Percentiles rank a stretch among this genome's conserved stretches.
phyloP scores from a whole-genome alignment of 2,329 filamentous ascomycete species.

The Podosphaera aphanis region DNA sequence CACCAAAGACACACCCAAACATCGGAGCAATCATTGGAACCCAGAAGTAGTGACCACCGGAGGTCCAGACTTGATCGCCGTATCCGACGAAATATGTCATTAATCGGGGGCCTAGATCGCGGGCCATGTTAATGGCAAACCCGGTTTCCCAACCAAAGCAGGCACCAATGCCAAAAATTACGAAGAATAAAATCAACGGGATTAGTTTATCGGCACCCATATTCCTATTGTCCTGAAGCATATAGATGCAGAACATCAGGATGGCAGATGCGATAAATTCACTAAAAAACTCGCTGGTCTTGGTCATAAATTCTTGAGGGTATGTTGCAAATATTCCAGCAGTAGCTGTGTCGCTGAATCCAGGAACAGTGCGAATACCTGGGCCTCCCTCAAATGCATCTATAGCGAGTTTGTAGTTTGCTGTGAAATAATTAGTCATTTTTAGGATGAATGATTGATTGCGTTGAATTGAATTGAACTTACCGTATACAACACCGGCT shows the following conservation, averaged over 20 bases:
- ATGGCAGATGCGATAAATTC: conserved; percentile 46
- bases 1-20: conserved; percentile 37
- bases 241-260: conserved; percentile 50
- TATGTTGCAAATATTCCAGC: conserved; percentile 55
- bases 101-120: conserved; percentile 45
- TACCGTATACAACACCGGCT: conserved; percentile 22
- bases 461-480: no score
- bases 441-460: no score
- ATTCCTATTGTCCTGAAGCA: conserved; percentile 36
- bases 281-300: conserved; percentile 44
- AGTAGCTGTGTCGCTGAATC: conserved; percentile 20
- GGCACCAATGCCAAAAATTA: conserved; percentile 51
- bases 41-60: conserved; percentile 52
- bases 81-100: conserved; percentile 47
- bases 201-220: conserved; percentile 26
- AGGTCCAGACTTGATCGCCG: conserved; percentile 40
- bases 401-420: conserved; percentile 42
- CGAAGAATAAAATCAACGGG: conserved; percentile 43
- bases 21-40: conserved; percentile 52
- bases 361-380: conserved; percentile 35
- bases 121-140: conserved; percentile 50
- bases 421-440: conserved; percentile 16
- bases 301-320: conserved; percentile 37
- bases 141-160: conserved; percentile 59
- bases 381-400: conserved; percentile 39